Evolutionary conservation across 169 alveolate species (phyloP).

Genomic region (Babesia ovata): DNA sequence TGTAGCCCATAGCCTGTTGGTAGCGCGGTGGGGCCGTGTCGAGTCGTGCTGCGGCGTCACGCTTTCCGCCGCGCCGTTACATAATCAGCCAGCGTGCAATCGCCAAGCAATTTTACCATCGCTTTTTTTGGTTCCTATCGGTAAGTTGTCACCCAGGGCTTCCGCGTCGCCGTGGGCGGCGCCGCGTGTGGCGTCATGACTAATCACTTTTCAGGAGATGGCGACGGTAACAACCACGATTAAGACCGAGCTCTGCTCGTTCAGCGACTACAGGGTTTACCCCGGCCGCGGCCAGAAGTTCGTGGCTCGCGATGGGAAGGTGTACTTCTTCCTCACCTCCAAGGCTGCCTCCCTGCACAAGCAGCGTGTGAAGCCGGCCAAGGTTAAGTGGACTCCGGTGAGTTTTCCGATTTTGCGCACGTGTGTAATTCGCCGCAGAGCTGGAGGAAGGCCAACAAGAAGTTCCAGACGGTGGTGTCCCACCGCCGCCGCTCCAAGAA

Average conservation of each 20-base stretch:
- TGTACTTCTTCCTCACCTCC: constrained; percentile 84
- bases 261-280: constrained; percentile 95
- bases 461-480: constrained; percentile 79
- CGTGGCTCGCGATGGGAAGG: constrained; percentile 96
- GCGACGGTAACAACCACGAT: constrained; percentile 84
- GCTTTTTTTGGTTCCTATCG: constrained; percentile 5
- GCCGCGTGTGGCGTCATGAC: neutral
- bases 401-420: neutral
- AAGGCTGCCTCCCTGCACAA: constrained; percentile 91
- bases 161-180: constrained; percentile 3
- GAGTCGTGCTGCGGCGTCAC: constrained; percentile 2
- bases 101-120: constrained; percentile 6
- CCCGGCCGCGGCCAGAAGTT: constrained; percentile 98
- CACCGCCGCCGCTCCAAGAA: constrained; percentile 83
- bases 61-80: neutral
- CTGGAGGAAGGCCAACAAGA: constrained; percentile 96
- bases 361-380: constrained; percentile 93
- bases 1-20: neutral
- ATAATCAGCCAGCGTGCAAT: neutral
- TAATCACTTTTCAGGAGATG: constrained; percentile 60
- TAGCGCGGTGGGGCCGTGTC: constrained; percentile 38
- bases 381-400: constrained; percentile 94
- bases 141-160: neutral
- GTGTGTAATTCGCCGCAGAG: constrained; percentile 67
- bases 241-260: constrained; percentile 95